Evolutionary conservation across 768 basidiomycete species (phyloP).

Genomic region (Tulasnella sp.): DNA sequence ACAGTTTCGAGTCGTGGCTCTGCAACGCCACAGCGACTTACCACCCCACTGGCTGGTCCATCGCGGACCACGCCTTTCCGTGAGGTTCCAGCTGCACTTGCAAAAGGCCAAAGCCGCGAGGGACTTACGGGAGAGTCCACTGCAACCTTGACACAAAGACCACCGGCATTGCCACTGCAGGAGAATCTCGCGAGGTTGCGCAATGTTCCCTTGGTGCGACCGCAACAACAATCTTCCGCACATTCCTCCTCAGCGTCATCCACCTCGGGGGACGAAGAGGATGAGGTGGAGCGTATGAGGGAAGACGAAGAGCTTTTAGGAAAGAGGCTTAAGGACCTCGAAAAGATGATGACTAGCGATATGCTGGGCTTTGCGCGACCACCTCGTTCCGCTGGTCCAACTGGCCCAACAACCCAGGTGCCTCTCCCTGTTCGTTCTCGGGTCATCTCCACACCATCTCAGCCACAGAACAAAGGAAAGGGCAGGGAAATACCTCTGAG

Average conservation of each 20-base stretch:
- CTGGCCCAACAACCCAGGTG: neutral
- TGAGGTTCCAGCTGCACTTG: neutral
- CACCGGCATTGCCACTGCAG: no score
- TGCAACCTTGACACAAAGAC: slow-evolving; percentile 3
- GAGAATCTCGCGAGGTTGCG: no score
- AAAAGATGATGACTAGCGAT: slow-evolving; percentile 62
- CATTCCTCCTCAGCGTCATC: no score
- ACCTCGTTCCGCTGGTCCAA: neutral
- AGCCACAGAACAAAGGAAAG: neutral
- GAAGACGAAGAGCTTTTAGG: slow-evolving; percentile 59
- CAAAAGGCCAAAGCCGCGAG: neutral
- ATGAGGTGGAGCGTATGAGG: slow-evolving; percentile 51
- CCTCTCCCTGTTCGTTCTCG: neutral
- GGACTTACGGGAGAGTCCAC: slow-evolving; percentile 11
- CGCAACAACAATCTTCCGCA: no score
- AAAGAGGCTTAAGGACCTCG: slow-evolving; percentile 53
- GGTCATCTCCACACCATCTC: neutral
- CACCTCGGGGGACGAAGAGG: slow-evolving; percentile 44
- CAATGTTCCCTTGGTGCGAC: no score
- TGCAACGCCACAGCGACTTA: slow-evolving; percentile 1
- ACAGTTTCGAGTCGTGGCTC: neutral
- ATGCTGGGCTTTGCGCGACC: slow-evolving; percentile 44
- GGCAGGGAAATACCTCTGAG: neutral
- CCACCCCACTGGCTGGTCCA: neutral
- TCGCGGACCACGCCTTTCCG: neutral